Base-by-base conservation (phyloP, 176 grass and related monocot genomes). In the Olyra latifolia region DNA sequence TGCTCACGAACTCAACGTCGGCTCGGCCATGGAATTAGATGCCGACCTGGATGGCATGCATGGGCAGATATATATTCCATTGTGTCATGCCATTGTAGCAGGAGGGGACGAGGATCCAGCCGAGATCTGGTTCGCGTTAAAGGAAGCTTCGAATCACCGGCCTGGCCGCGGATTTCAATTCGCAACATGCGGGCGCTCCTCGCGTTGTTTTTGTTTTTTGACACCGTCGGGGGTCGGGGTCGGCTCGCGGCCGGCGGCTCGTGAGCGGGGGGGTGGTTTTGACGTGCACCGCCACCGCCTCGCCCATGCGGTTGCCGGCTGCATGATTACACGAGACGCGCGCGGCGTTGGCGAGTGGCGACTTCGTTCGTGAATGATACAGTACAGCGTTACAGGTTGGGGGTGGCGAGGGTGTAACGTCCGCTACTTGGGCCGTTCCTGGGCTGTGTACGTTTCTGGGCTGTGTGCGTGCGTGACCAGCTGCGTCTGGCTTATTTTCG, bases 71-170 rank as follows among this genome's bases (percentile, higher is more conserved):
- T n/a, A n/a, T n/a, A n/a, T n/a, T n/a, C n/a, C n/a, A n/a, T n/a
- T n/a, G n/a, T n/a, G n/a, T n/a, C n/a, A n/a, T n/a, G n/a, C n/a
- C n/a, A n/a, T n/a, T n/a, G n/a, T n/a, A n/a, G n/a, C n/a, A n/a
- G n/a, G n/a, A n/a, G n/a, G n/a, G n/a, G n/a, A n/a, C n/a, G n/a
- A n/a, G 59, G 77, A 85, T 81, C 82, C 64, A 8, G 5, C 8
- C 15, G 55, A 41, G 82, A 85, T 77, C 35, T 58, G 66, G 66
- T 59, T 77, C 87, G 58, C 49, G 82, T 80, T 4, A 8, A 4
- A 64, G 58, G 78, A 86, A 89, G 43, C 83, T 89, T 89, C 66
- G 73, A 65, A 78, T 78, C 83, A 74, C 83, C 42, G 66, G 42
- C 72, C 41, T 11, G 5, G 8, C 39, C 46, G 25, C 17, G 19